Evolutionary conservation across 2,329 filamentous ascomycete species (phyloP).

Genomic region (Microcera coccophila): DNA sequence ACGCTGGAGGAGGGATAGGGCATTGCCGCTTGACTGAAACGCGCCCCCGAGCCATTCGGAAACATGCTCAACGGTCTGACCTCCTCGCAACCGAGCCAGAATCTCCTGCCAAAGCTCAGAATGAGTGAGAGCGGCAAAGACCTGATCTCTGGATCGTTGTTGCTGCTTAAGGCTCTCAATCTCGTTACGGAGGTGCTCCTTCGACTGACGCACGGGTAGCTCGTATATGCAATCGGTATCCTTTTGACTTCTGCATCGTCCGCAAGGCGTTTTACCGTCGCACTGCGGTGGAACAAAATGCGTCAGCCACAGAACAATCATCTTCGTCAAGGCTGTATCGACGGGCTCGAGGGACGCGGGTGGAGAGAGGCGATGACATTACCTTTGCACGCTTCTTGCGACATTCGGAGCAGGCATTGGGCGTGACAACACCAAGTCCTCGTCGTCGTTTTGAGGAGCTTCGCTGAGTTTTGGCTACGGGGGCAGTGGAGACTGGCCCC

Average conservation of each 20-base stretch:
- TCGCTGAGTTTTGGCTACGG: conserved; percentile 21
- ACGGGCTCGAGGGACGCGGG: no score
- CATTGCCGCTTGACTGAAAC: conserved; percentile 28
- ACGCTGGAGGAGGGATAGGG: conserved; percentile 25
- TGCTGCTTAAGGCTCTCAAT: conserved; percentile 54
- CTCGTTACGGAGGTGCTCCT: conserved; percentile 57
- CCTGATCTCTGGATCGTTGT: conserved; percentile 52
- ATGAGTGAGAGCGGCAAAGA: conserved; percentile 52
- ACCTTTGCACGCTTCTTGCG: conserved; percentile 61
- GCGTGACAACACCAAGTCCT: conserved; percentile 54
- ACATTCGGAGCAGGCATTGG: conserved; percentile 59
- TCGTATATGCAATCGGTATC: conserved; percentile 59
- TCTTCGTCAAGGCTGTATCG: no score
- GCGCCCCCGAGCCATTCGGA: conserved; percentile 49
- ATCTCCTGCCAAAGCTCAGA: conserved; percentile 53
- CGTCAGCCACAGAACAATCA: conserved; percentile 16
- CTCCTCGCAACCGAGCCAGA: conserved; percentile 48
- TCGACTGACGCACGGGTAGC: conserved; percentile 59
- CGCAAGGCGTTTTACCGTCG: conserved; percentile 55
- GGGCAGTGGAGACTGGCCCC: conserved; percentile 6
- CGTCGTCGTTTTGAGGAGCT: conserved; percentile 49
- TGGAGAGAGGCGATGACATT: no score
- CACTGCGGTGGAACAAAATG: conserved; percentile 40
- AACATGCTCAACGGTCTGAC: conserved; percentile 53
- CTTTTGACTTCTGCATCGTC: conserved; percentile 52